phyloP scores from a whole-genome alignment of 768 basidiomycete genomes.

The Agrocybe praecox region DNA sequence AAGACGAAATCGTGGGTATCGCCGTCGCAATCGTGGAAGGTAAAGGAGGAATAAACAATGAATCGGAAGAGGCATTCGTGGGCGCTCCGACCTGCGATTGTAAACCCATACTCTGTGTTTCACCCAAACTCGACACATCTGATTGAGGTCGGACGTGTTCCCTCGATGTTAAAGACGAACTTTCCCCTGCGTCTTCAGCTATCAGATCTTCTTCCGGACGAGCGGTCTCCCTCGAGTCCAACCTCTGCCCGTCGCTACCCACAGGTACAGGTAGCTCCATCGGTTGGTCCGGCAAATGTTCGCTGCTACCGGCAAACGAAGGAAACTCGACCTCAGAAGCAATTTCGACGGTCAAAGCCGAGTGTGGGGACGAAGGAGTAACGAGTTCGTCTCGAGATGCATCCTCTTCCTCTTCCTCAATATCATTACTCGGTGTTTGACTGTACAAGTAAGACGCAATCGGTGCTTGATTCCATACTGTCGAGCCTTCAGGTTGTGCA shows the following conservation, averaged over 20 bases:
- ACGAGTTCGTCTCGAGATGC: constrained; percentile 14
- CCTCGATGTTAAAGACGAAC: constrained; percentile 19
- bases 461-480: constrained; percentile 64
- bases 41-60: constrained; percentile 5
- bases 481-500: constrained; percentile 42
- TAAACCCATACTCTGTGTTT: constrained; percentile 15
- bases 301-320: constrained; percentile 19
- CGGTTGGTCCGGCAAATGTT: constrained; percentile 9
- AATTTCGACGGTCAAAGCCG: constrained; percentile 40
- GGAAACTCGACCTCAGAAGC: constrained; percentile 29
- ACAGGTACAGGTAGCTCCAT: constrained; percentile 12
- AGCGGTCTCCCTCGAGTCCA: constrained; percentile 19
- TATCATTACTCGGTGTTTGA: constrained; percentile 24
- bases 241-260: constrained; percentile 10
- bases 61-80: constrained; percentile 11
- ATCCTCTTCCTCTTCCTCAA: constrained; percentile 21
- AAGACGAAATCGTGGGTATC: background rate
- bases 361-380: constrained; percentile 22
- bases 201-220: constrained; percentile 16
- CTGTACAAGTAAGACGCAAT: constrained; percentile 58
- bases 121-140: constrained; percentile 8
- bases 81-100: constrained; percentile 16
- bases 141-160: constrained; percentile 5
- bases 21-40: constrained; percentile 1
- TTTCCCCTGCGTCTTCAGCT: background rate